A percentile compares a stretch with the other conserved stretches of the same genome.
phyloP scores from a whole-genome alignment of 2,329 filamentous ascomycete species.

The Fusarium setosum region DNA sequence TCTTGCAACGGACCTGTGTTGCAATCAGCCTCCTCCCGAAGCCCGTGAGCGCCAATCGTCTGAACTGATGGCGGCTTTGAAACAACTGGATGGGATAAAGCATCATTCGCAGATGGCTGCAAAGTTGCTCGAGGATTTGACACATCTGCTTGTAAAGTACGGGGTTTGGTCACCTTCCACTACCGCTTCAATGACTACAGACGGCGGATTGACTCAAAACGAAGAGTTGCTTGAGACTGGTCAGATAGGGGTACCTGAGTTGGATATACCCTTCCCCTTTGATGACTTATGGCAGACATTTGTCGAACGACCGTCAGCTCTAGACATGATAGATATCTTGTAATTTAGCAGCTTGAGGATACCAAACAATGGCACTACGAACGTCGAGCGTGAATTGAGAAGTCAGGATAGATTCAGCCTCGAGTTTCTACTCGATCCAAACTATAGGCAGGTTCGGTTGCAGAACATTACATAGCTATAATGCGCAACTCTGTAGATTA shows the following conservation, averaged over 20 bases:
- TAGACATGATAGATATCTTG: neutral
- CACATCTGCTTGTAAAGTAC: neutral
- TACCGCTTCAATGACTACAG: neutral
- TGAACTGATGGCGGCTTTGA: neutral
- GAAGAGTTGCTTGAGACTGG: neutral
- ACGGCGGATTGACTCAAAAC: neutral
- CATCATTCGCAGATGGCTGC: constrained; percentile 1
- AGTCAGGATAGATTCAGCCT: too few species aligned
- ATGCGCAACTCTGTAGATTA: too few species aligned
- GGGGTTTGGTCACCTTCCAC: neutral
- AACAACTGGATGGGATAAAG: neutral
- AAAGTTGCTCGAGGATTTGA: neutral
- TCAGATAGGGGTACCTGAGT: neutral
- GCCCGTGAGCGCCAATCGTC: neutral
- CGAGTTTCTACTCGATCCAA: too few species aligned
- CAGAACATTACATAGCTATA: too few species aligned
- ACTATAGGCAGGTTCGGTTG: too few species aligned
- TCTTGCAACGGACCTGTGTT: neutral
- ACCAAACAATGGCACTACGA: too few species aligned
- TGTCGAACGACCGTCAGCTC: neutral
- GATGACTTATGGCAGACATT: constrained; percentile 2
- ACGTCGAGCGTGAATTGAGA: too few species aligned
- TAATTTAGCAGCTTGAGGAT: too few species aligned
- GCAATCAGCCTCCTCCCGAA: neutral
- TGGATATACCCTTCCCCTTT: neutral